Evolutionary conservation across 371 early-diverging fungal genomes (phyloP), one percentile per base, ranked within the genome.

Genomic region (Actinomucor elegans): DNA sequence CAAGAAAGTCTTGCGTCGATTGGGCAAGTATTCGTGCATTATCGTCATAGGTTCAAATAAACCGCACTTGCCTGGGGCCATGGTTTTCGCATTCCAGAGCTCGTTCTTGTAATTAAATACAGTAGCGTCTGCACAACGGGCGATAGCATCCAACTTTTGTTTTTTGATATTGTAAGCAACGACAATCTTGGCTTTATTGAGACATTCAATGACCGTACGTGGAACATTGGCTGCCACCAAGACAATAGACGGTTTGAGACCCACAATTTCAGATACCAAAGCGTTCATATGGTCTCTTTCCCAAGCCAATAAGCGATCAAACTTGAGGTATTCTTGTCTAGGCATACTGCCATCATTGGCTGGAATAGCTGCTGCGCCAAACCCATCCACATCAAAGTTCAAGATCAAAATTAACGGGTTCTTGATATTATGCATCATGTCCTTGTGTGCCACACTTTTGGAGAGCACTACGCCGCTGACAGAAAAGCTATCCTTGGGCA

Each of bases 391-490:
- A 1, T 94, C 84, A 64, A 97, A 93, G 3, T 84, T 83, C 29
- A 98, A 64, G 10, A 96, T 81, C 62, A 97, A 64, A 31, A 98
- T 90, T 14, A 86, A 79, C 2, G 96, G 96, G 14, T 83, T 67
- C 0, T 55, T 34, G 0, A 93, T 64, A 3, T 66, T 69, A 3
- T 83, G 73, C 10, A 85, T 77, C 96, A 96, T 96, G 47, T 77
- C 72, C 56, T 93, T 92, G 69, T 98, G 96, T 0, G 90, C 90
- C 5, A 95, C 79, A 54, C 87, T 89, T 66, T 94, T 94, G 20
- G 93, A 83, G 56, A 87, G 88, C 4, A 95, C 95, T 4, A 94
- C 81, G 6, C 93, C 94, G 23, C 84, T 71, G 28, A 97, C 77
- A 59, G 86, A 93, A 34, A 86, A 79, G 32, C 88, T 86, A 61